Evolutionary conservation across 441 rosid species (phyloP), one percentile per base, ranked within the genome.

Genomic region (Raphanus hybrid): DNA sequence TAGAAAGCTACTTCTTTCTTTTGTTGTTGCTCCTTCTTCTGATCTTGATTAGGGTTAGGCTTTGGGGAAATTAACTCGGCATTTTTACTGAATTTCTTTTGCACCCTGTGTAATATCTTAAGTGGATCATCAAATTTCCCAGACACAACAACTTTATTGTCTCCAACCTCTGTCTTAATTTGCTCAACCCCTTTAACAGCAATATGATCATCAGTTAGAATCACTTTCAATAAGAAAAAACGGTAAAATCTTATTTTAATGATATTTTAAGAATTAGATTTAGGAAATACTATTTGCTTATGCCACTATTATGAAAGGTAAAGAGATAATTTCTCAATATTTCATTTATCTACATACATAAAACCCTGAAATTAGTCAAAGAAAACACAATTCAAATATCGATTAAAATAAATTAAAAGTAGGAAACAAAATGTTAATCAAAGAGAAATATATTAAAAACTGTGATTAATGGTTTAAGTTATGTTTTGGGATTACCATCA

Each of bases 181-280:
- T 86, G 86, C 68, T 86, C 90, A 67, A 91, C 89, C 8, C 98
- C 97, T 91, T 91, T 4, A n/a, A 48, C 20, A 50, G 9, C 35
- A 27, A 63, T 50, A 27, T 62, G 26, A 63, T 12, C 14, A 15
- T 7, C 58, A 71, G 11, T 37, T 64, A 12, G 5, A 74, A 1
- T 57, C 18, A 35, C 18, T 54, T 12, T 16, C 10, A 3, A 69
- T 55, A 11, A 11, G 3, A 11, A 35, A 18, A 50, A 70, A 57
- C 54, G 18, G 65, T 12, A n/a, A 23, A 37, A 12, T 39, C 10
- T 11, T 57, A n/a, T 37, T n/a, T 39, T 20, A 55, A 55, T 55
- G n/a, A 11, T 57, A 18, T 35, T 32, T 55, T 55, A 35, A 70
- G 18, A 70, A 70, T 8, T 20, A 57, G 8, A 37, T 70, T 57